Conservation (phyloP, 208 protist genomes). For the Leishmania martiniquensis region DNA sequence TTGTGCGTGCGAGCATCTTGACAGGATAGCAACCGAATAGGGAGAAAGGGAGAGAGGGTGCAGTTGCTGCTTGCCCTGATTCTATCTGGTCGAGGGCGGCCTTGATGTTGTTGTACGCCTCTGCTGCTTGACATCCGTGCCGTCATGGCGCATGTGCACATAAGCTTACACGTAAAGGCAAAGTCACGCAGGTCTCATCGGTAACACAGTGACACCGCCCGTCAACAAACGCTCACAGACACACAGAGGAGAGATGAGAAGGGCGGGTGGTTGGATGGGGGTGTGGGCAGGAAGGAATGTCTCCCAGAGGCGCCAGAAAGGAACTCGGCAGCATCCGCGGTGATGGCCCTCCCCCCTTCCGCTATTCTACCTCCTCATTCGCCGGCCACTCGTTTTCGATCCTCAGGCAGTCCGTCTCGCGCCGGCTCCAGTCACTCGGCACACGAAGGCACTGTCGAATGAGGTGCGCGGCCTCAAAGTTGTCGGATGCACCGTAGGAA, state of each 20-base stretch:
- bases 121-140: background rate
- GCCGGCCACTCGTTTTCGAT: constrained; percentile 89
- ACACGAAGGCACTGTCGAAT: constrained; percentile 74
- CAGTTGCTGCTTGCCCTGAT: background rate
- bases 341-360: no score
- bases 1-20: background rate
- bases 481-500: constrained; percentile 61
- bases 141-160: background rate
- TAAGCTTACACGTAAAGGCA: background rate
- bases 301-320: background rate
- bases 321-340: background rate
- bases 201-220: background rate
- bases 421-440: constrained; percentile 62
- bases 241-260: no score
- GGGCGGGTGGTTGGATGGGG: no score
- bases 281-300: no score
- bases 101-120: background rate
- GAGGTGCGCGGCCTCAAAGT: constrained; percentile 72
- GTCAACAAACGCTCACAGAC: constrained; percentile 9
- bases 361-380: constrained; percentile 59
- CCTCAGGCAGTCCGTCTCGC: constrained; percentile 75
- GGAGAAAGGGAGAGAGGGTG: background rate
- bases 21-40: background rate
- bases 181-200: background rate
- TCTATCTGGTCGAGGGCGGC: background rate